Base-by-base conservation (phyloP, 2,329 filamentous ascomycete genomes). In the Albifimbria verrucaria region DNA sequence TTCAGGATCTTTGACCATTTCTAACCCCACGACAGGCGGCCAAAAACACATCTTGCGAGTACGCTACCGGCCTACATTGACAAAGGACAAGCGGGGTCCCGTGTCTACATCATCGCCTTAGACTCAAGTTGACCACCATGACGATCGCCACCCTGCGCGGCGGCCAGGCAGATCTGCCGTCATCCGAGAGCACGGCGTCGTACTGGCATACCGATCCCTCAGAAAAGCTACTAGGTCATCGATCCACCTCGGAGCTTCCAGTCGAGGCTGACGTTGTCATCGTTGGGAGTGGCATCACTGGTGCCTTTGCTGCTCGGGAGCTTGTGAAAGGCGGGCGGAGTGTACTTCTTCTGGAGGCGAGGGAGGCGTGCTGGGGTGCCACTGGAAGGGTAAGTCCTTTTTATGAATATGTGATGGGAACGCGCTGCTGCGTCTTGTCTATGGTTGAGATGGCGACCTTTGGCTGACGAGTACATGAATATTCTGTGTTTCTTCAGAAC, bases 351-450 rank as follows among this genome's bases (percentile, higher is more conserved):
- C 76, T 93, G 5, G 89, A 93, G 70, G 89, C 89, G 15, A 78
- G 89, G 61, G 89, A 92, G 73, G 88, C 86, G 4, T 92, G 89
- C 64, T 92, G 83, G 82, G 89, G 89, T 18, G 89, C 89, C n/a
- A 93, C 89, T 1, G 89, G 89, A n/a, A 74, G 89, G 64, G 87
- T 89, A 64, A 77, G 83, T 76, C 17, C 22, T 18, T 23, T 43
- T 28, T 48, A n/a, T 48, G 44, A 24, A 21, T 47, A 24, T 18
- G 9, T 6, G 44, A 47, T 47, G 44, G 10, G 44, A 47, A n/a
- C n/a, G n/a, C n/a, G n/a, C n/a, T n/a, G n/a, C n/a, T n/a, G n/a
- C n/a, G n/a, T n/a, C n/a, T n/a, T n/a, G n/a, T n/a, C n/a, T n/a
- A n/a, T n/a, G n/a, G n/a, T n/a, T n/a, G n/a, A n/a, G n/a, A n/a